Conservation (phyloP, 2,329 filamentous ascomycete species). For the Nothomitra cinnamomea region DNA sequence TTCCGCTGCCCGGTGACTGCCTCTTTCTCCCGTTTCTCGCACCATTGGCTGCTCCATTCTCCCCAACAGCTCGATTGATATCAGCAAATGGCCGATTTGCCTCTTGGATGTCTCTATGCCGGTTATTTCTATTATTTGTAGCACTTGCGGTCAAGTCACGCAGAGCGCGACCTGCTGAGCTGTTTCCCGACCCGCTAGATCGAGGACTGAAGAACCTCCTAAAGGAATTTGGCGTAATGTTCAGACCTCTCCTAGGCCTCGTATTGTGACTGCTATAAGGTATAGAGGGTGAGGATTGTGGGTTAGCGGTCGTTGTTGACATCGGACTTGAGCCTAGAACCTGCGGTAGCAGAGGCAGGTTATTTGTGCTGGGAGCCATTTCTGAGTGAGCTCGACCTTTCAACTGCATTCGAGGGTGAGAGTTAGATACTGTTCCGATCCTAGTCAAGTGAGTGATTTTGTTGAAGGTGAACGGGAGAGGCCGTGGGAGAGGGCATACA, state of each 20-base stretch:
- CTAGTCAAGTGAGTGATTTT: too few relatives aligned
- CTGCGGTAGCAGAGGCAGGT: background rate
- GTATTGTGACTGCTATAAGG: background rate
- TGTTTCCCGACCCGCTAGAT: constrained; percentile 21
- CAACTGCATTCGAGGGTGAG: too few relatives aligned
- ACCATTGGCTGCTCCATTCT: background rate
- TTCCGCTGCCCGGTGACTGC: background rate
- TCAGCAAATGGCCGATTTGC: background rate
- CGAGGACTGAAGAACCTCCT: constrained; percentile 33
- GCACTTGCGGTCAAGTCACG: constrained; percentile 23
- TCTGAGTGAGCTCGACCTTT: too few relatives aligned
- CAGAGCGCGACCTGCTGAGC: constrained; percentile 27
- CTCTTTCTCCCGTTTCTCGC: background rate
- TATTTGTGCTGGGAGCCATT: background rate
- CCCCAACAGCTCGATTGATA: background rate
- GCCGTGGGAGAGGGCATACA: too few relatives aligned
- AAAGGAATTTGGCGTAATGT: constrained; percentile 33
- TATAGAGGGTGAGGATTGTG: background rate
- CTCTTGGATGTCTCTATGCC: background rate
- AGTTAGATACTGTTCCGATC: too few relatives aligned
- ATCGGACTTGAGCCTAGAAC: background rate
- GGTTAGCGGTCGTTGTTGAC: background rate
- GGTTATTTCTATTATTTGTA: background rate
- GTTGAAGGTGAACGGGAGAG: too few relatives aligned
- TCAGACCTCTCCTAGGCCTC: constrained; percentile 27